A percentile compares a stretch with the other conserved stretches of the same genome.
These are phyloP conservation scores for Conoideocrella luteorostrata DNA, from an alignment of 2,329 filamentous ascomycete species.

Conservation along the genomic window DNA sequence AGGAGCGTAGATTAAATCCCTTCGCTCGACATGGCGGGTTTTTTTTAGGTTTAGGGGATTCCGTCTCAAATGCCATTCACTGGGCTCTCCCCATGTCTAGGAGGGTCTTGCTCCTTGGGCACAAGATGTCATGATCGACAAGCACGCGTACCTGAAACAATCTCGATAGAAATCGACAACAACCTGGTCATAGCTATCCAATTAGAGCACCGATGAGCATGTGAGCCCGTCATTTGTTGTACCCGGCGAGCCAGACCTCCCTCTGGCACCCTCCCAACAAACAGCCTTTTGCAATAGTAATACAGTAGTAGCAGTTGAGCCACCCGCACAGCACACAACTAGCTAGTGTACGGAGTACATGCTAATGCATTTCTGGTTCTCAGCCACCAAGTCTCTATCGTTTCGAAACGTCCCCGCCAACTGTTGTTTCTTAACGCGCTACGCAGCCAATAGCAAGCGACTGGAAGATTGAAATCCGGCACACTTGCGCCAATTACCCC, in stretches of 20 bases:
- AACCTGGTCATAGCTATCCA: neutral
- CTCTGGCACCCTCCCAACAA: neutral
- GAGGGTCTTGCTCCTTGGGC: too few relatives aligned
- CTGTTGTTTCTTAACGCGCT: neutral
- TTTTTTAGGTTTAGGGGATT: too few relatives aligned
- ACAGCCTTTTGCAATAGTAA: neutral
- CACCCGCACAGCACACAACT: too few relatives aligned
- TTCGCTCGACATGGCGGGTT: too few relatives aligned
- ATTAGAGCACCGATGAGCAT: neutral
- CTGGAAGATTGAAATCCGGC: neutral
- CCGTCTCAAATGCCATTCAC: too few relatives aligned
- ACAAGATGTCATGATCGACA: neutral
- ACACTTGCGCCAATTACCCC: neutral
- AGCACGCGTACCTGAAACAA: constrained; percentile 2
- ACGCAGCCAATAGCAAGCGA: neutral
- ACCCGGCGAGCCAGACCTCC: too few relatives aligned
- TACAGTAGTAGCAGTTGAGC: too few relatives aligned
- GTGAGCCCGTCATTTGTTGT: too few relatives aligned
- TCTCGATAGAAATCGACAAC: constrained; percentile 3
- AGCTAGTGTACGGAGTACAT: neutral
- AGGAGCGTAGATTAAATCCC: too few relatives aligned
- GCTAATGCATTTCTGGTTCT: too few relatives aligned
- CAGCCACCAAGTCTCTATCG: neutral
- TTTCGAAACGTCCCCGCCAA: neutral
- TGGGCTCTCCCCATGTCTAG: too few relatives aligned